Evolutionary conservation across 208 protist species (phyloP), one percentile per base, ranked within the genome.

Genomic region (Naegleria lovaniensis): DNA sequence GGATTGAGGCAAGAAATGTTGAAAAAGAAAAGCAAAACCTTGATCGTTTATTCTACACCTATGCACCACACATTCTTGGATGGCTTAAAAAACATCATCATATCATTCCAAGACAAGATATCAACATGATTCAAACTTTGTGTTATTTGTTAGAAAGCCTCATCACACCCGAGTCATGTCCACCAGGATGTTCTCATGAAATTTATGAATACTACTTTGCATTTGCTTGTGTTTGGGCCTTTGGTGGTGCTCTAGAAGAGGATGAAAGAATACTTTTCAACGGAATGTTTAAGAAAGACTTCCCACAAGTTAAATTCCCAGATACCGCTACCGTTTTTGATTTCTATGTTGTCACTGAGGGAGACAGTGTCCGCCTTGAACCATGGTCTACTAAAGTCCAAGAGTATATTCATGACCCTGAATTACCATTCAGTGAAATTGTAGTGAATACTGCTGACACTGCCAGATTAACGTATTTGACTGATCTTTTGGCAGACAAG

Each of bases 141-240:
- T 99, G 97, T 93, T 97, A 97, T 91, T 93, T 99, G 51, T 93
- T 99, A 13, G 97, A 99, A 76, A 96, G 97, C 85, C 95, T 99
- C 88, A 91, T 96, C 40, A 90, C 51, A 22, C 95, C 97, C 13
- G 96, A 97, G 92, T 39, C 75, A 43, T 88, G 90, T 84, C 86
- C 48, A 29, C 13, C 48, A 22, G 90, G 91, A 38, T 76, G 16
- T 25, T n/a, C 90, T 75, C 97, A 97, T 93, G 97, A 98, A 43
- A 93, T 98, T 36, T 98, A 98, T 93, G 98, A 99, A 94, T 96
- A 97, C 89, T 98, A 98, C 93, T 99, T 99, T 94, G 96, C 98
- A 29, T 99, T 99, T 94, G 96, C 97, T 52, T 95, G 96, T 58
- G 96, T 99, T 91, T 99, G 98, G 98, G 97, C 97, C 22, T 98